Conservation (phyloP, 148 eudicot species). For the Fallopia convolvulus region DNA sequence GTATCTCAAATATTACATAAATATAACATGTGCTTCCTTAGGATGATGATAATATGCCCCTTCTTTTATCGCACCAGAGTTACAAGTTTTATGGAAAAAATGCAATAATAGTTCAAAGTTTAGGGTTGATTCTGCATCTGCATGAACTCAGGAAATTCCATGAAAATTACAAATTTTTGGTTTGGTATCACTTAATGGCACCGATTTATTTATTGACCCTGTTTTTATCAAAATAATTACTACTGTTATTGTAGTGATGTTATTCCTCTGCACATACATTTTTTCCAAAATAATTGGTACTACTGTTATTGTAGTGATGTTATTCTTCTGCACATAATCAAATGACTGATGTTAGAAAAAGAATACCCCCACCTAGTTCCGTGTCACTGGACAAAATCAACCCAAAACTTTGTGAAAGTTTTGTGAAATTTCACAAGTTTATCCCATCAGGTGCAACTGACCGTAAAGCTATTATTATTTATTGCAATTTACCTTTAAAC, state of each 20-base stretch:
- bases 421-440: too few species aligned
- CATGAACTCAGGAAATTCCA: background rate
- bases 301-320: background rate
- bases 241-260: background rate
- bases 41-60: background rate
- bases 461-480: too few species aligned
- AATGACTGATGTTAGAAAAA: background rate
- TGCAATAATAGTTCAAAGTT: background rate
- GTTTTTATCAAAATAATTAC: background rate
- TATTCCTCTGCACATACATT: background rate
- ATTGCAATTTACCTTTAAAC: too few species aligned
- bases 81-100: background rate
- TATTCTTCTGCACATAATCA: too few species aligned
- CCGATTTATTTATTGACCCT: too few species aligned
- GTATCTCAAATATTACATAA: background rate
- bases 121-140: background rate
- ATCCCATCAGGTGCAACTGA: too few species aligned
- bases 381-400: background rate
- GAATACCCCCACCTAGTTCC: background rate
- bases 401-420: too few species aligned
- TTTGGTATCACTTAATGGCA: background rate
- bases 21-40: background rate
- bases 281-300: background rate
- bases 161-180: background rate
- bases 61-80: background rate